A percentile compares a stretch with the other conserved stretches of the same genome.
Conservation (phyloP, 129 eudicot species). For the Artemisia tridentata region DNA sequence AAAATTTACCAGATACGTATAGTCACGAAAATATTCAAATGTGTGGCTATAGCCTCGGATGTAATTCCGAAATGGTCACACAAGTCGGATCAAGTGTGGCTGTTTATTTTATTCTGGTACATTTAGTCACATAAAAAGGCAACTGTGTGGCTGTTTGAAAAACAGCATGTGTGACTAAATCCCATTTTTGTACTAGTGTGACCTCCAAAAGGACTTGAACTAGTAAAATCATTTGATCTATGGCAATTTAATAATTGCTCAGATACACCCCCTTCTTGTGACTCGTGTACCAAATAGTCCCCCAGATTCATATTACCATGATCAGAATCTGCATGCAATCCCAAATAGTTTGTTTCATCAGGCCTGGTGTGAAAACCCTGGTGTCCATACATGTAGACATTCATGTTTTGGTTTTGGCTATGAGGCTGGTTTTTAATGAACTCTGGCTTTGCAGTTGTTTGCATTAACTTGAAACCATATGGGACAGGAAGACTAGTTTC, state of each 20-base stretch:
- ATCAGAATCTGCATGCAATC: conserved; percentile 59
- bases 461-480: conserved; percentile 51
- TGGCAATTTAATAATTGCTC: conserved; percentile 37
- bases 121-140: no score
- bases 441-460: conserved; percentile 53
- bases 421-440: conserved; percentile 43
- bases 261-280: conserved; percentile 49
- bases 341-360: conserved; percentile 60
- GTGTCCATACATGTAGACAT: conserved; percentile 58
- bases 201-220: conserved; percentile 72
- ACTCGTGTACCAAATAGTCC: conserved; percentile 40
- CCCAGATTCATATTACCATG: conserved; percentile 42
- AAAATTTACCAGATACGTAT: no score
- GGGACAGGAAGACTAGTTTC: conserved; percentile 31
- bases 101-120: no score
- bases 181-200: no score
- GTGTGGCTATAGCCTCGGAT: no score
- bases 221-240: conserved; percentile 41
- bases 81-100: no score
- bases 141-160: no score
- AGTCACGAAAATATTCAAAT: no score
- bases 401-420: conserved; percentile 45
- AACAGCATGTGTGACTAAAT: no score
- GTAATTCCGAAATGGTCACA: no score
- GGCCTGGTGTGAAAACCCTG: conserved; percentile 48